These are phyloP conservation scores for Paecilomyces sp. DNA, from an alignment of 2,329 filamentous ascomycete genomes.

Conservation along the genomic window DNA sequence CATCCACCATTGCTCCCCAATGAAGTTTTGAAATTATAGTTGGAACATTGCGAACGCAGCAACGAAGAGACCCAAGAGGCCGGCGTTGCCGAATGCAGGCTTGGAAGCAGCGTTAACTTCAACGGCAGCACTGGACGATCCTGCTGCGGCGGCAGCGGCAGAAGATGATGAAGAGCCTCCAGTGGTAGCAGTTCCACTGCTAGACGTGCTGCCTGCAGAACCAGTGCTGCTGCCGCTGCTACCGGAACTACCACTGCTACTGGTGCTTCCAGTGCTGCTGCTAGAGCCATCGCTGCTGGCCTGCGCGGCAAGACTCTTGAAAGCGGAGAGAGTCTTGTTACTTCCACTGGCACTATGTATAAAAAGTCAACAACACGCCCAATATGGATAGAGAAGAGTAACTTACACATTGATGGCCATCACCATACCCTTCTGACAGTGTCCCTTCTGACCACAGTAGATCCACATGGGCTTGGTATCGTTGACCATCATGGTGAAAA, in stretches of 20 bases:
- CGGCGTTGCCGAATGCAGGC: background rate
- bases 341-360: background rate
- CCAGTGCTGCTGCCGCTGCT: background rate
- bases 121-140: background rate
- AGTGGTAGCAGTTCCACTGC: background rate
- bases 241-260: background rate
- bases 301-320: constrained; percentile 3
- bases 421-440: constrained; percentile 68
- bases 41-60: constrained; percentile 2
- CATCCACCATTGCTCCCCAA: background rate
- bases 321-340: constrained; percentile 5
- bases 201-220: background rate
- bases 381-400: background rate
- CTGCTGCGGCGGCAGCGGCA: background rate
- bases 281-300: background rate
- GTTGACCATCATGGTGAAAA: constrained; percentile 64
- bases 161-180: background rate
- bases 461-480: constrained; percentile 66
- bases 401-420: constrained; percentile 70
- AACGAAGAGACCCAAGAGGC: constrained; percentile 4
- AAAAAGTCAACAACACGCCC: background rate
- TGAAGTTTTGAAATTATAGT: constrained; percentile 4
- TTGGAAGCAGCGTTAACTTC: background rate
- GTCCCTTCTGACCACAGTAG: constrained; percentile 66
- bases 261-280: background rate